Conservation (phyloP, 257 asterid genomes). For the Perilla frutescens region DNA sequence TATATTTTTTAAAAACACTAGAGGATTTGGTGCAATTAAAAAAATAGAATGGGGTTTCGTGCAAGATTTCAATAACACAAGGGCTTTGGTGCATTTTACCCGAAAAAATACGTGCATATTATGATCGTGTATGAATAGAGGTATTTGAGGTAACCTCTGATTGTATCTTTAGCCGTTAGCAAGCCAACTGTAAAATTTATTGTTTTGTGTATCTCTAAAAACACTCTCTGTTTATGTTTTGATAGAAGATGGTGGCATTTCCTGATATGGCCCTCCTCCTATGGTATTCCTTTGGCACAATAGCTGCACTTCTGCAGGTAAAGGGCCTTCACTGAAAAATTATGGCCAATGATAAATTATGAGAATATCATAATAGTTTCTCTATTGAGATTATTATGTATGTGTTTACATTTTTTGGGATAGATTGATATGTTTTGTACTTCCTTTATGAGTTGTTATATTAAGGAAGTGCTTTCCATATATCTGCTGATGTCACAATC, state of each 20-base stretch:
- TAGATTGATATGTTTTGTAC: constrained; percentile 8
- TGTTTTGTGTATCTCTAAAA: constrained; percentile 5
- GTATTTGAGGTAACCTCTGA: background rate
- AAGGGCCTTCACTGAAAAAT: background rate
- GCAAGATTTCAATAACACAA: too few species aligned
- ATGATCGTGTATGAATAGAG: too few species aligned
- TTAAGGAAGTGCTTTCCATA: constrained; percentile 45
- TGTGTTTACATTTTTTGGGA: background rate
- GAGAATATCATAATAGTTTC: background rate
- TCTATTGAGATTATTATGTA: too few species aligned
- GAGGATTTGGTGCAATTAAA: too few species aligned
- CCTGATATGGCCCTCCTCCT: constrained; percentile 40
- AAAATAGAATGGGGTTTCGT: too few species aligned
- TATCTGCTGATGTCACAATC: constrained; percentile 47
- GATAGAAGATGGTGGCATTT: constrained; percentile 34
- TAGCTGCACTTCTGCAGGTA: constrained; percentile 55
- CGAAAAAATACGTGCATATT: too few species aligned
- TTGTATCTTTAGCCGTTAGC: constrained; percentile 2
- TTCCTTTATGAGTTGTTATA: background rate
- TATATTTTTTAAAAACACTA: too few species aligned
- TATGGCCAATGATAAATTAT: background rate
- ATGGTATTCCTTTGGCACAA: constrained; percentile 53
- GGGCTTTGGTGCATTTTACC: too few species aligned
- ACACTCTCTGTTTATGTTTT: constrained; percentile 4
- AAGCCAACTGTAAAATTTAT: background rate